Base-by-base conservation (phyloP, 2,329 filamentous ascomycete species). In the Aureobasidium lini region DNA sequence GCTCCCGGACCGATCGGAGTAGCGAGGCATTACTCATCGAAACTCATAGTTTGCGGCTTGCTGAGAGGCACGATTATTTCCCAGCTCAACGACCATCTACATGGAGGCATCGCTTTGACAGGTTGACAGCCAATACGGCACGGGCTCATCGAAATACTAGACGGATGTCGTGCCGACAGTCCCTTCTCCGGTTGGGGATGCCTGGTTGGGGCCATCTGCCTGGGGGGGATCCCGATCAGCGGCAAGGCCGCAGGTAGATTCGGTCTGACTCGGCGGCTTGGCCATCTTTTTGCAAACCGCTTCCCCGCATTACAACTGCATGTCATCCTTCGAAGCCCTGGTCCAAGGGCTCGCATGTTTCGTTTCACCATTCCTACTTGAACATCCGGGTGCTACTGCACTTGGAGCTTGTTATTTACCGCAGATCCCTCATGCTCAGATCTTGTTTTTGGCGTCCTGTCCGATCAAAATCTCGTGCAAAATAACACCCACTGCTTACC, bases 211-310 rank as follows among this genome's bases (percentile, higher is more conserved):
- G 47, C 16, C 32, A 9, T 23, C 23, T 5, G 11, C 23, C 37
- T 36, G 16, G 31, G 47, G 52, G 52, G 52, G 40, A 23, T 57
- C 16, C 52, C 52, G 52, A 57, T 46, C 31, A n/a, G 52, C 52
- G 40, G 52, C 42, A 37, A 15, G 39, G 28, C 15, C 40, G 39
- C 39, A 42, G 28, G 39, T 42, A 43, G 54, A 39, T 47, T 57
- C 54, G 54, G 54, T 23, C 43, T 48, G 54, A 46, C 54, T 57
- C 54, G 54, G 54, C 54, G 54, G 34, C 54, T 57, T 57, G 54
- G 54, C 54, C 31, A 18, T n/a, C 32, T 37, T 53, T 52, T 54
- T 40, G 34, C 31, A 29, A 47, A 46, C 31, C 5, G 11, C 23
- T 48, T 48, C 54, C 54, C 54, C 54, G 54, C 54, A 48, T 39